Percentiles rank a stretch among this genome's conserved stretches.
These are phyloP conservation scores for Cyamopsis tetragonoloba DNA, from an alignment of 306 rosid genomes.

Conservation along the genomic window DNA sequence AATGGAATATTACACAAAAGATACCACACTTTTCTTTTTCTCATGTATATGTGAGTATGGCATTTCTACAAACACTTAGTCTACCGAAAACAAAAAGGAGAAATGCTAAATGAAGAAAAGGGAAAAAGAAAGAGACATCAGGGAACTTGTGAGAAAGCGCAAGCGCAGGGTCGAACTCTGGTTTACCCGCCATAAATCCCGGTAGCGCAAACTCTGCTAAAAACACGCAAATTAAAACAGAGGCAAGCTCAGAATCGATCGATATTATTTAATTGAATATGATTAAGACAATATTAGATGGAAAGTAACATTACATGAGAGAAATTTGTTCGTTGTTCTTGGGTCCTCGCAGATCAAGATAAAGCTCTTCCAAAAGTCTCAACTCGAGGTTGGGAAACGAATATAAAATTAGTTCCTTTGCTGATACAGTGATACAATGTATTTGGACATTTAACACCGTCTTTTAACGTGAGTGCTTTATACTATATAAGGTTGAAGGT, in stretches of 20 bases:
- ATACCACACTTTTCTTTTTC: not conserved
- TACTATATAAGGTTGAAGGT: no score
- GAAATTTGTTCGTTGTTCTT: not conserved
- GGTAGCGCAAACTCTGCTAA: no score
- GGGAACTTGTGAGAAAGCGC: constrained; percentile 64
- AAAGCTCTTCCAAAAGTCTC: not conserved
- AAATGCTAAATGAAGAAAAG: not conserved
- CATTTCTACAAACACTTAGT: not conserved
- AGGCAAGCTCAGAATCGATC: not conserved
- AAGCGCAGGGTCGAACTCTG: constrained; percentile 51
- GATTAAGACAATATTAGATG: not conserved
- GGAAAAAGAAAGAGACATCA: constrained; percentile 40
- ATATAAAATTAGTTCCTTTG: not conserved
- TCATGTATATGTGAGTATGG: not conserved
- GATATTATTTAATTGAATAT: not conserved
- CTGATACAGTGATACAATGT: not conserved
- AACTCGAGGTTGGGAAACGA: not conserved
- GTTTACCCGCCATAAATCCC: constrained; percentile 35
- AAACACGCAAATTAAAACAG: not conserved
- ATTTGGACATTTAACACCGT: not conserved
- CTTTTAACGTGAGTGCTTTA: no score
- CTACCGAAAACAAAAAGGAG: not conserved
- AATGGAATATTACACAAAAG: not conserved
- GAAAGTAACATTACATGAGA: not conserved
- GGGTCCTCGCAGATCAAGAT: not conserved